Evolutionary conservation across 2,329 filamentous ascomycete genomes (phyloP).

Genomic region (Pyrenophora teres): DNA sequence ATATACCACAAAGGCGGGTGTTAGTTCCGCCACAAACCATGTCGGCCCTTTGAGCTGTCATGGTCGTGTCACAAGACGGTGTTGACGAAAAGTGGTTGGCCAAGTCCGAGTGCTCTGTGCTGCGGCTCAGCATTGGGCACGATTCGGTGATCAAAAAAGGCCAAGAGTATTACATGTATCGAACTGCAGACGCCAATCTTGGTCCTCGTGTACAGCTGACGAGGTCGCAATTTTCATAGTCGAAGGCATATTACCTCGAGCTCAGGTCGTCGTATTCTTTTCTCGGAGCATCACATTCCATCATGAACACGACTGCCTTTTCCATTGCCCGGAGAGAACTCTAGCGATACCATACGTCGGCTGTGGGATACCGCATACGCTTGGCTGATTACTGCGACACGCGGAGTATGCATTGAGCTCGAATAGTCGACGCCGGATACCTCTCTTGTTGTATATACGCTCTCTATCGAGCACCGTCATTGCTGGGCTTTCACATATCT

Average conservation of each 20-base stretch:
- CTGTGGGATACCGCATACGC: constrained; percentile 9
- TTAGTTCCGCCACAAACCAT: constrained; percentile 1
- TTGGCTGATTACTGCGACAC: constrained; percentile 14
- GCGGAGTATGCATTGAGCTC: constrained; percentile 18
- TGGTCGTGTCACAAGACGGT: constrained; percentile 30
- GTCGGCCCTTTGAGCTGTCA: constrained; percentile 10
- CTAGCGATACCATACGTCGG: constrained; percentile 1
- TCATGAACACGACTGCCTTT: constrained; percentile 8
- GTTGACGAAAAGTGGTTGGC: constrained; percentile 17
- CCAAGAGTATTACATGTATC: constrained; percentile 20
- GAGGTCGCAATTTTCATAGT: constrained; percentile 11
- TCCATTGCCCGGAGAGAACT: constrained; percentile 1
- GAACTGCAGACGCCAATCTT: constrained; percentile 21
- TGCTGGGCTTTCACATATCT: not conserved
- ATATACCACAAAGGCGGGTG: not conserved
- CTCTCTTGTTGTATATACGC: constrained; percentile 6
- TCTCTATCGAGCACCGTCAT: not conserved
- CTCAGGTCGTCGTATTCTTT: constrained; percentile 3
- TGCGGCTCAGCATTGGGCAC: constrained; percentile 17
- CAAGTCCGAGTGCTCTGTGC: constrained; percentile 15
- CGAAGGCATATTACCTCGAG: constrained; percentile 3
- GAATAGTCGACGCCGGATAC: constrained; percentile 13
- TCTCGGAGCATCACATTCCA: constrained; percentile 2
- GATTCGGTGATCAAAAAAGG: constrained; percentile 9
- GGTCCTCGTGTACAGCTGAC: constrained; percentile 17